phyloP scores from a whole-genome alignment of 1,284 basidiomycete genomes.

The Golubevia sp. region DNA sequence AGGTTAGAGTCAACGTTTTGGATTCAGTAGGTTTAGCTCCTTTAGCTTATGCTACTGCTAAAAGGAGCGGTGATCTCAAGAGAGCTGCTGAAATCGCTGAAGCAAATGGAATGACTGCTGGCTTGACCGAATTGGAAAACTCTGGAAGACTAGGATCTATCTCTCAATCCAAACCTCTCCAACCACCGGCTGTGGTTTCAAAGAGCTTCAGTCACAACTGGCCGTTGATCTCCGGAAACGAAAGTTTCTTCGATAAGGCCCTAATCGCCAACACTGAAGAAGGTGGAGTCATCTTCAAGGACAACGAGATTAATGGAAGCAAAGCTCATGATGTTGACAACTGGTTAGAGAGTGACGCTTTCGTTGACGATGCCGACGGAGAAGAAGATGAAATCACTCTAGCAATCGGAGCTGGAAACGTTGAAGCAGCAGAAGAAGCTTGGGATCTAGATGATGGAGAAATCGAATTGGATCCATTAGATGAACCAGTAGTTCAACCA shows the following conservation, averaged over 20 bases:
- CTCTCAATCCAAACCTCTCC: slow-evolving; percentile 3
- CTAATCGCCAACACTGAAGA: slow-evolving; percentile 45
- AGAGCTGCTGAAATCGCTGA: slow-evolving; percentile 44
- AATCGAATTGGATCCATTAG: slow-evolving; percentile 19
- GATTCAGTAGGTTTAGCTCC: slow-evolving; percentile 41
- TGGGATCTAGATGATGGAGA: slow-evolving; percentile 50
- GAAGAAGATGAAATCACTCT: slow-evolving; percentile 24
- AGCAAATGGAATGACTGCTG: slow-evolving; percentile 26
- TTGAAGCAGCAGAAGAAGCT: slow-evolving; percentile 49
- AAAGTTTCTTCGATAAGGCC: slow-evolving; percentile 59
- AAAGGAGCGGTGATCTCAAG: slow-evolving; percentile 42
- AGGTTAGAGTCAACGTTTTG: slow-evolving; percentile 36
- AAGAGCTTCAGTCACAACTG: slow-evolving; percentile 43
- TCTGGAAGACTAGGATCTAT: slow-evolving; percentile 7
- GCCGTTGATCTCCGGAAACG: slow-evolving; percentile 41
- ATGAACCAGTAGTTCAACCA: slow-evolving; percentile 40
- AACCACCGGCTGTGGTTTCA: slow-evolving; percentile 36
- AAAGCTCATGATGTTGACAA: slow-evolving; percentile 45
- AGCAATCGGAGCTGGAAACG: slow-evolving; percentile 33
- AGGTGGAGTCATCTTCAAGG: slow-evolving; percentile 57
- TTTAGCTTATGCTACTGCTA: slow-evolving; percentile 53
- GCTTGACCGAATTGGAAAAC: slow-evolving; percentile 15
- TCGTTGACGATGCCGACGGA: slow-evolving; percentile 50
- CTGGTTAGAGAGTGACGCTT: slow-evolving; percentile 57
- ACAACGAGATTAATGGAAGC: slow-evolving; percentile 51